Evolutionary conservation across 768 basidiomycete species (phyloP), one percentile per base, ranked within the genome.

Genomic region (Dioszegia hungarica): DNA sequence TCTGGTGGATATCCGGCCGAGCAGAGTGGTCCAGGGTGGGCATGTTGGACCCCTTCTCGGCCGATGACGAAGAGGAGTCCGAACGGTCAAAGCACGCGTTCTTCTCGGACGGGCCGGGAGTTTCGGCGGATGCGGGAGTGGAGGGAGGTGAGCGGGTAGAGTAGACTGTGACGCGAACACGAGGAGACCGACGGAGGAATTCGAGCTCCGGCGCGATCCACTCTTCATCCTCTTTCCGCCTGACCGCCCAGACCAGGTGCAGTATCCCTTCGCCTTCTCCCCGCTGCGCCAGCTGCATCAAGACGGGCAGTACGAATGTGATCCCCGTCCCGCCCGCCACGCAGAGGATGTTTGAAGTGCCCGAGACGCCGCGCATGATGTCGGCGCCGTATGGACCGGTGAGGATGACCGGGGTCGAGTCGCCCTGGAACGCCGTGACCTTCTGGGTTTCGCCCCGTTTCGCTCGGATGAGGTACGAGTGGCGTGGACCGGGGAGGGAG

Each of bases 301-400:
- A 40, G 8, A 62, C 54, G 10, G 67, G 63, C n/a, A 65, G 44
- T n/a, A 68, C 61, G 36, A 59, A 63, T 8, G 61, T 62, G 40
- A 68, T 65, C 14, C 62, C 64, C 1, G 60, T 61, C 19, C 62
- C 62, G 9, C 64, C 62, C n/a, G 64, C 59, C 12, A 70, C 43
- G 38, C 64, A 64, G 0, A 70, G 49, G 10, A 70, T 50, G 40
- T 64, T 63, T 29, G 55, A 36, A 10, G 57, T 36, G 25, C 28
- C 29, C 3, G 25, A 19, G 28, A 62, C 19, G 39, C 50, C 46
- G 12, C 17, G 22, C 37, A 63, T 28, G 20, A 62, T 60, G 37
- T 63, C 56, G 11, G 34, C 54, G 14, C 68, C 68, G 40, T 70
- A 66, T 1, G 68, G 62, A 19, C 68, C 68, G 14, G 61, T 64